Evolutionary conservation across 2,329 filamentous ascomycete genomes (phyloP), one percentile per base, ranked within the genome.

Genomic region (Verticillium nubilum): DNA sequence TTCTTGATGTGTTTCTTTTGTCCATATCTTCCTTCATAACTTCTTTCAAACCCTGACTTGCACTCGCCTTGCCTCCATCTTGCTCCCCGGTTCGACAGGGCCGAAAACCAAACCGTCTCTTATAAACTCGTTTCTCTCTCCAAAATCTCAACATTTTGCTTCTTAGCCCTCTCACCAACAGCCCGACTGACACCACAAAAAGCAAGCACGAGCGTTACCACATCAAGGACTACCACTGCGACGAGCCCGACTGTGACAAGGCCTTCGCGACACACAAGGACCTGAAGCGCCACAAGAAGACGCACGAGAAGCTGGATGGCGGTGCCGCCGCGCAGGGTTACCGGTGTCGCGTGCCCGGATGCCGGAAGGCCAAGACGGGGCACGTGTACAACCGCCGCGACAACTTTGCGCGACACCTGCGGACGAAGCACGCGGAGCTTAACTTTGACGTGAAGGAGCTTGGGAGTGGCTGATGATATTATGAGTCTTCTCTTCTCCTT

Each of bases 381-480:
- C 66, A 68, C 58, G 62, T 68, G 27, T 68, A 68, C 56, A 68
- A 68, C 58, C 66, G 67, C 15, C 63, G 63, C 25, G 67, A 68
- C 61, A 68, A 68, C 64, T 68, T 68, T 53, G 56, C 65, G 28
- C 58, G 67, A 12, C 67, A 68, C 57, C 60, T 68, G 26, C 60
- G 64, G 54, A 67, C 63, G 35, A 63, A 64, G 54, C 67, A 68
- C 57, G 56, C 57, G 42, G 60, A 59, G 9, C 59, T 64, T 53
- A 58, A 63, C 5, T 53, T 63, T n/a, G 58, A 64, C 19, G 53
- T 56, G 13, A 56, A 57, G 35, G 61, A 61, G 33, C 9, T 13
- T 15, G 29, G 25, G 17, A 57, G 59, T 31, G 52, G 17, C 17
- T 31, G 37, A 27, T 23, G 42, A 10, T 23, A 10, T 47, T 25